phyloP scores from a whole-genome alignment of 2,329 filamentous ascomycete species.

The Botrytis fragariae region DNA sequence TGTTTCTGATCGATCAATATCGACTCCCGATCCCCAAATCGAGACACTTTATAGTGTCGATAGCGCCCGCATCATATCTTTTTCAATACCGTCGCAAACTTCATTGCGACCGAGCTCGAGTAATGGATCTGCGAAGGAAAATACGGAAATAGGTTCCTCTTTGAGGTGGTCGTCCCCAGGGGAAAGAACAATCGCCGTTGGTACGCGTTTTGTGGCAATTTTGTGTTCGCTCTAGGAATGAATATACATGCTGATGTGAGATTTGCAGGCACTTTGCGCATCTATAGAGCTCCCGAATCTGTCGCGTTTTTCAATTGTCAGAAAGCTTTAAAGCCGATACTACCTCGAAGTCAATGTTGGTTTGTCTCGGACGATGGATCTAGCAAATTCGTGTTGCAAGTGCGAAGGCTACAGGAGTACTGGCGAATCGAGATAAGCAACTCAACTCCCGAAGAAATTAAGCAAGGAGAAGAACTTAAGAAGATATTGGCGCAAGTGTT shows the following conservation, averaged over 20 bases:
- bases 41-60: conserved; percentile 37
- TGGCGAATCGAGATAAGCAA: conserved; percentile 86
- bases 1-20: conserved; percentile 22
- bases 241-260: conserved; percentile 17
- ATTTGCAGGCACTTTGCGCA: conserved; percentile 65
- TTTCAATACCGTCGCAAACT: conserved; percentile 41
- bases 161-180: conserved; percentile 72
- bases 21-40: conserved; percentile 34
- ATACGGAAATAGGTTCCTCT: conserved; percentile 55
- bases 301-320: conserved; percentile 87
- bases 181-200: conserved; percentile 77
- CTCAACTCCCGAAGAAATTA: conserved; percentile 59
- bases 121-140: conserved; percentile 37
- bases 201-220: conserved; percentile 44
- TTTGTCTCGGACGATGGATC: conserved; percentile 70
- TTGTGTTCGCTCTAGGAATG: not conserved
- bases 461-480: conserved; percentile 65
- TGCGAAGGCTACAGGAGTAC: conserved; percentile 71
- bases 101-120: conserved; percentile 28
- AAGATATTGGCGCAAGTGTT: conserved; percentile 68
- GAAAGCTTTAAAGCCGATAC: conserved; percentile 77
- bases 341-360: conserved; percentile 91
- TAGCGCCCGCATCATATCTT: conserved; percentile 50
- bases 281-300: conserved; percentile 82
- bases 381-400: conserved; percentile 83